Base-by-base conservation (phyloP, 2,329 filamentous ascomycete species). In the Diaporthe humulicola region DNA sequence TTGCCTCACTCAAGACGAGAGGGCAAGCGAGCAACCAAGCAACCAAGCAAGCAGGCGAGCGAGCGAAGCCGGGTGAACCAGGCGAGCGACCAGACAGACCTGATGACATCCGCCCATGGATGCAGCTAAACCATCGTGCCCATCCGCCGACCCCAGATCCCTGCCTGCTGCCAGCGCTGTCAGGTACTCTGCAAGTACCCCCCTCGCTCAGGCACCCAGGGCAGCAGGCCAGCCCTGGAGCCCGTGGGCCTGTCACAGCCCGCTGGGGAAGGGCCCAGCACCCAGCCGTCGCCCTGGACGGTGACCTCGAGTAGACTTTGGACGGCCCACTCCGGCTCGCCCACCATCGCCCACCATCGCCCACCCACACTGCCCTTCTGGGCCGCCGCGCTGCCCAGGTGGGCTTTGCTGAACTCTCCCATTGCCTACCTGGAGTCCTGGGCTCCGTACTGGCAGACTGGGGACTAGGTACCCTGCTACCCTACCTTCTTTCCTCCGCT, bases 111-210 rank as follows among this genome's bases (percentile, higher is more conserved):
- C 50, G 36, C 45, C 70, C 45, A 64, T 54, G 33, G 61, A 66
- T 61, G 60, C 42, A 74, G 61, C 54, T 61, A 57, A 36, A 73
- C 73, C 40, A 75, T 74, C 56, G 72, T 50, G 66, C 71, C 70
- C 71, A 64, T 60, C 66, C 50, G 50, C 42, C 30, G 45, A 74
- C 58, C 73, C 74, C 58, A 64, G 69, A 74, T 56, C 74, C 74
- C 69, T 74, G 69, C 48, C 12, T 10, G 9, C 64, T 40, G 30
- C 64, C 42, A 45, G 22, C 42, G 15, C 45, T 38, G 54, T 28
- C 71, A 67, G 56, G 74, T 75, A 67, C 45, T 45, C 45, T 60
- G 57, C 42, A 70, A 74, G 54, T 72, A 73, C 61, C 66, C 66
- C 4, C 22, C 45, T 73, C 52, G 58, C 45, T 38, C 67, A 71